Evolutionary conservation across 805 yeast species (phyloP).

Genomic region (Saccharomycopsis javanensis): DNA sequence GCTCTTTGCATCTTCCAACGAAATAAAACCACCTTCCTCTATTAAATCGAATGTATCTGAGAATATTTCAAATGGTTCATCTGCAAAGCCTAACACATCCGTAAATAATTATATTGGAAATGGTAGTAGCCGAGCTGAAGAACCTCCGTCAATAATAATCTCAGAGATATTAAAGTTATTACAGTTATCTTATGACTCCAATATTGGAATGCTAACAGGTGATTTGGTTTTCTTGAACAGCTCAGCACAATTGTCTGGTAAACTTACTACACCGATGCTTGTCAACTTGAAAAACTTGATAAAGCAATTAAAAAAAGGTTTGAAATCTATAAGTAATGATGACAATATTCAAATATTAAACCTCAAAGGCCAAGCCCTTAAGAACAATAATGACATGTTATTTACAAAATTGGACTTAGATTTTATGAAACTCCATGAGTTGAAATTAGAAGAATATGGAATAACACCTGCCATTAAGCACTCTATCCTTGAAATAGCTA

Average conservation of each 20-base stretch:
- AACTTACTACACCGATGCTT: slow-evolving; percentile 10
- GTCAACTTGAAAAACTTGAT: slow-evolving; percentile 7
- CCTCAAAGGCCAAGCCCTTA: slow-evolving; percentile 28
- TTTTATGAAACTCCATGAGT: not conserved
- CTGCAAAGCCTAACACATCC: not conserved
- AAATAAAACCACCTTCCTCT: not conserved
- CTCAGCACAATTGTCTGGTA: not conserved
- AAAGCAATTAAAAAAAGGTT: slow-evolving; percentile 8
- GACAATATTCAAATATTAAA: slow-evolving; percentile 19
- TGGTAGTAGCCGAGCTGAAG: not conserved
- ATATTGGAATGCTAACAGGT: slow-evolving; percentile 54
- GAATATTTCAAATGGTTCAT: not conserved
- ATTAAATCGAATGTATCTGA: not conserved
- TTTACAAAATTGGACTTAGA: slow-evolving; percentile 11
- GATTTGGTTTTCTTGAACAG: slow-evolving; percentile 29
- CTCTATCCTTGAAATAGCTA: slow-evolving; percentile 1
- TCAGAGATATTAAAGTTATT: slow-evolving; percentile 44
- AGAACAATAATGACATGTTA: slow-evolving; percentile 6
- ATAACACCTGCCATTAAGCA: not conserved
- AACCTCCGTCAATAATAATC: slow-evolving; percentile 32
- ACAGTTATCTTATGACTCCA: slow-evolving; percentile 45
- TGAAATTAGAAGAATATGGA: slow-evolving; percentile 9
- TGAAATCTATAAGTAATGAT: slow-evolving; percentile 5
- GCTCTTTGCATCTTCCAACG: slow-evolving; percentile 4
- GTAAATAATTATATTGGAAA: not conserved